Evolutionary conservation across 208 protist species (phyloP), one percentile per base, ranked within the genome.

Genomic region (Acanthamoeba healyi): DNA sequence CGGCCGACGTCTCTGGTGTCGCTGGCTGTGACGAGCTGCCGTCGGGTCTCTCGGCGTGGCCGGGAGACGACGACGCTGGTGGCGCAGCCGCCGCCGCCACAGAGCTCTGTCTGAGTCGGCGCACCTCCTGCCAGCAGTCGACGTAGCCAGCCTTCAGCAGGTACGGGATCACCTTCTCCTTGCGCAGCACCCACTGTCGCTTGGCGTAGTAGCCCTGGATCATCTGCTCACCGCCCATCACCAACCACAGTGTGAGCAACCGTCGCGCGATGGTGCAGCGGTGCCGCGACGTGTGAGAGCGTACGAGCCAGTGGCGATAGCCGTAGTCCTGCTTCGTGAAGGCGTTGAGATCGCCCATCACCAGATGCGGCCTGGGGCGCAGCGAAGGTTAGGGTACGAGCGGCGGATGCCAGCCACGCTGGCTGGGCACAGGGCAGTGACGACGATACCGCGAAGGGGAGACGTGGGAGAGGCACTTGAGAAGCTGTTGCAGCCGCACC

Each of bases 321-420:
- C 22, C 1, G 51, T 70, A 90, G 36, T 90, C 82, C 7, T 40
- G 51, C 24, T 61, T 61, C 9, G 44, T n/a, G 36, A 90, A 90
- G 10, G 82, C 82, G 56, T 90, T 90, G 26, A 90, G 40, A 34
- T 90, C 82, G 17, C 82, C 82, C 36, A 90, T 32, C 51, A 90
- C 14, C 34, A 90, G 82, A 38, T 58, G 44, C 7, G 74, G 74
- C 7, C 74, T 84, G 44, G 9, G 44, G 65, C 9, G 14, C 9
- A 40, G n/a, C 29, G 65, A 44, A 32, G n/a, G n/a, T n/a, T n/a
- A n/a, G n/a, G n/a, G n/a, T n/a, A n/a, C n/a, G n/a, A n/a, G n/a
- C n/a, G n/a, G n/a, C n/a, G n/a, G n/a, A n/a, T n/a, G n/a, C n/a
- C n/a, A n/a, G n/a, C n/a, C n/a, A n/a, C n/a, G n/a, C n/a, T n/a